Base-by-base conservation (phyloP, 2,329 filamentous ascomycete species). In the Colletotrichum sp. region DNA sequence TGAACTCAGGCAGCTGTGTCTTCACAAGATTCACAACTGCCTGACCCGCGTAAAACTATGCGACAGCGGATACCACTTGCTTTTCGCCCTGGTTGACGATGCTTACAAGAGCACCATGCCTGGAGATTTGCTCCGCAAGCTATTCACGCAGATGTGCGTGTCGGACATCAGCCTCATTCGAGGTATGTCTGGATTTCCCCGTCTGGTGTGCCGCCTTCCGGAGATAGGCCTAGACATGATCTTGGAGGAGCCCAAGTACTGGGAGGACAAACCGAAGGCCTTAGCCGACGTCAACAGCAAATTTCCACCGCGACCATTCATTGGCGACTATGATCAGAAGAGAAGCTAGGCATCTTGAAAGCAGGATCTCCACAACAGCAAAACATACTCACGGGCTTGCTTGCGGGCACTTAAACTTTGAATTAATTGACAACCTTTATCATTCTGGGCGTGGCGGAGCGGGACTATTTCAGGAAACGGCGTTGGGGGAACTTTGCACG, bases 321-420 rank as follows among this genome's bases (percentile, higher is more conserved):
- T 15, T 18, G 58, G 8, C 1, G 58, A 34, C 18, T 12, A 62
- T 3, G 18, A 62, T n/a, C 12, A 32, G n/a, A 30, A 22, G 9
- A n/a, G 28, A 22, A 36, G 32, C 6, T 22, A 62, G 16, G 6
- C 18, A 15, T 62, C 30, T 36, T 61, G 7, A 15, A 3, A 27
- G 0, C 0, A 22, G 2, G 16, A 61, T 0, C 3, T n/a, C 16
- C 8, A 30, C 22, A 7, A 22, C 0, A 48, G 6, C 3, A 22
- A 48, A 22, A 48, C 5, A 7, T 13, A n/a, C 18, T 22, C 22
- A 7, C n/a, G n/a, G 43, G 10, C 10, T 2, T 52, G 0, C 2
- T 52, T 52, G 10, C 0, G n/a, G 43, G n/a, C 10, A 22, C 43
- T 52, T 6, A 52, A 22, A 25, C 0, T 52, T 52, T 22, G n/a